Base-by-base conservation (phyloP, 2,329 filamentous ascomycete genomes). In the Alternaria brassicicola region DNA sequence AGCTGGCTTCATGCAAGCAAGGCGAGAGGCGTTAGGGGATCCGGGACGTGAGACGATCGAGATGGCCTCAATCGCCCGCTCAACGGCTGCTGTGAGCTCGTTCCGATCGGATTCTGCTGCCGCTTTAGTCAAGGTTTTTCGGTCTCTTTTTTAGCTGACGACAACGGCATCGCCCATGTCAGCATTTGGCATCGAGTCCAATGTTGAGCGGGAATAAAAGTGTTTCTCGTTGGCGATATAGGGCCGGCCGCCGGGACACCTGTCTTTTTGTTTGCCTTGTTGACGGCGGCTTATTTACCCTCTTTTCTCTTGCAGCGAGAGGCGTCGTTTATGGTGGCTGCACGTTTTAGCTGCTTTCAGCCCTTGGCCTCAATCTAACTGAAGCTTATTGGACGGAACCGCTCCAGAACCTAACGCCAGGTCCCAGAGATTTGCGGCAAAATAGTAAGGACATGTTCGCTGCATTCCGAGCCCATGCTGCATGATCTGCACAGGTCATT, bases 221-320 rank as follows among this genome's bases (percentile, higher is more conserved):
- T n/a, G 26, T 23, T 47, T 47, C 28, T 58, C 54, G 45, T 25
- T 54, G 60, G 56, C 55, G 54, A 63, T 51, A 39, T 38, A 67
- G 59, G 67, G 49, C 64, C 62, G 64, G 46, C 50, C 42, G 58
- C 65, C 62, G 63, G 50, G 33, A 51, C 57, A 52, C 50, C 39
- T 42, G 43, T 49, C 47, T 41, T 43, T 19, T 50, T 46, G 48
- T 43, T 46, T 51, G 64, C 55, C 57, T 61, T 59, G 41, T 60
- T 26, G 48, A 53, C 33, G 52, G 55, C 56, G 45, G 52, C 56
- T 53, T 55, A 54, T 52, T 53, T 63, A 52, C 83, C 61, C 89
- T 87, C 87, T 81, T 23, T 36, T 83, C 53, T 54, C 33, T 47
- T 60, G 59, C 59, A 63, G 62, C 59, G 53, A 55, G 49, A 49